A percentile compares a stretch with the other conserved stretches of the same genome.
Evolutionary conservation across 257 asterid genomes (phyloP).

Genomic region (Solanum megistacrolobum): DNA sequence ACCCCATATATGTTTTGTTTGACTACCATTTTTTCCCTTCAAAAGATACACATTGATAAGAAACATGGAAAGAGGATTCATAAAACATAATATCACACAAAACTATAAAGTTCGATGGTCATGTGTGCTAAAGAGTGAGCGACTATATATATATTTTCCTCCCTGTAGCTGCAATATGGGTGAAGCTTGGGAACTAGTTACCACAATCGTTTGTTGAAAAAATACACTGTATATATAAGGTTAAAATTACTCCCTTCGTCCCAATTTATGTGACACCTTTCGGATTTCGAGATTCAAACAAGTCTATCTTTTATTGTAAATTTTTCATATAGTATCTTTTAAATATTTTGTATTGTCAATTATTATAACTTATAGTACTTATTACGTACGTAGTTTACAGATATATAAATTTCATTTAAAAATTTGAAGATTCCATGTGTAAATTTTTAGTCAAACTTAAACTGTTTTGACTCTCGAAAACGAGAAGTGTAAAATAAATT

Average conservation of each 20-base stretch:
- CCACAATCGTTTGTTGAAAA: background rate
- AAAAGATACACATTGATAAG: background rate
- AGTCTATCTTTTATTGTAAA: background rate
- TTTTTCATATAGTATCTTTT: too few relatives aligned
- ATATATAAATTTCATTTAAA: too few relatives aligned
- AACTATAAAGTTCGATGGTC: background rate
- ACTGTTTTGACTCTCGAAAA: background rate
- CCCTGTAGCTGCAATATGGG: background rate
- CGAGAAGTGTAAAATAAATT: too few relatives aligned
- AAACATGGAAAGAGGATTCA: background rate
- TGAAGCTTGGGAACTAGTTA: background rate
- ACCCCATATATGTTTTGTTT: background rate
- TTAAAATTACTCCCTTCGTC: background rate
- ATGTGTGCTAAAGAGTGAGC: background rate
- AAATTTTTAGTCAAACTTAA: background rate
- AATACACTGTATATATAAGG: too few relatives aligned
- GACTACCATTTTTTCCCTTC: background rate
- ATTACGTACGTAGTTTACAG: too few relatives aligned
- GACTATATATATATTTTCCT: background rate
- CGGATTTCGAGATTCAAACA: background rate
- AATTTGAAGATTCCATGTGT: too few relatives aligned
- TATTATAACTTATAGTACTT: too few relatives aligned
- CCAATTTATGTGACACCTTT: too few relatives aligned
- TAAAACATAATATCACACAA: background rate
- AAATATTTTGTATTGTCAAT: too few relatives aligned